Base-by-base conservation (phyloP, 805 yeast genomes). In the Pichia rugopelliculosa region DNA sequence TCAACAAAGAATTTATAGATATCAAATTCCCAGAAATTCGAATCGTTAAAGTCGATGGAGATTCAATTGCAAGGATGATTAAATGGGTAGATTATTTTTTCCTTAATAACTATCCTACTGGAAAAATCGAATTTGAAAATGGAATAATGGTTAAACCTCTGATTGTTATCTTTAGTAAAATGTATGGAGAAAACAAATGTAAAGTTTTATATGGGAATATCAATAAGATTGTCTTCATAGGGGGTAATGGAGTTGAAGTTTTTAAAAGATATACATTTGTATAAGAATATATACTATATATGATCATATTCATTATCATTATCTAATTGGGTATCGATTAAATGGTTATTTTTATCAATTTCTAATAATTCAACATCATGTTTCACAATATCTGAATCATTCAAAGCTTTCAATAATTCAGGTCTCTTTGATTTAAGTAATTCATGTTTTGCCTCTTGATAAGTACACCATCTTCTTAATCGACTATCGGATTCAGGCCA, bases 401-500 rank as follows among this genome's bases (percentile, higher is more conserved):
- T 75, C 48, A 87, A 68, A 1, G 88, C 90, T 46, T 71, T 75
- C 2, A 79, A 67, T 48, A 85, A 67, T 61, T 87, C 95, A 1
- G 82, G 82, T 53, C 96, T 67, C 36, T 79, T 75, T 5, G 84
- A 73, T 51, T 67, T 67, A 5, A 62, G 49, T 33, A 87, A 66
- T 54, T 82, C 84, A 49, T 72, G 79, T 46, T 73, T 72, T 1
- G 93, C 91, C 50, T 83, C 87, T 4, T 72, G 62, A 55, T 77
- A 85, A 2, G 76, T 71, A 61, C 85, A 82, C 96, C 97, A 88
- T 49, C 78, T 69, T 46, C 98, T 69, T 27, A 72, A 69, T 49
- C 99, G 73, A 49, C 67, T 67, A 15, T 67, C 46, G 15, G 62
- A 55, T 65, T 93, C 99, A 0, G 99, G 99, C 84, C 90, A 93